These are phyloP conservation scores for Candida stauntonica DNA, from an alignment of 805 yeast genomes.

Conservation along the genomic window DNA sequence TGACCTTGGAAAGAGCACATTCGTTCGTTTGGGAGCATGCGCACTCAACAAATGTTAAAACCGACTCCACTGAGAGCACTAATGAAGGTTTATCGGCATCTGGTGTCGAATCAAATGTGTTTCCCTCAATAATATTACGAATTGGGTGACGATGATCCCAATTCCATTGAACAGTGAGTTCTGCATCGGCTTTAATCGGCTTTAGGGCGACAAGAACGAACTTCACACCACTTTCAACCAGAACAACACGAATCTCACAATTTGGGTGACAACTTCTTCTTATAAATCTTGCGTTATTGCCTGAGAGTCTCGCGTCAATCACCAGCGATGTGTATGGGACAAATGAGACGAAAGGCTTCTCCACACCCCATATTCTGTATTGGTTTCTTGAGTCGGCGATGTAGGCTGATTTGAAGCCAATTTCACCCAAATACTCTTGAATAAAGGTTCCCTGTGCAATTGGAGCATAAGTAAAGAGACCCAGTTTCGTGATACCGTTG, in stretches of 20 bases:
- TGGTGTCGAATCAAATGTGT: conserved; percentile 48
- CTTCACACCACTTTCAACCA: conserved; percentile 35
- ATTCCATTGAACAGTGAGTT: conserved; percentile 78
- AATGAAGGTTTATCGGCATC: conserved; percentile 51
- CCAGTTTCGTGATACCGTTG: conserved; percentile 64
- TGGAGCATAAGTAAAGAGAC: conserved; percentile 42
- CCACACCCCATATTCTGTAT: conserved; percentile 69
- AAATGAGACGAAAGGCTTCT: conserved; percentile 52
- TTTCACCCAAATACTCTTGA: conserved; percentile 67
- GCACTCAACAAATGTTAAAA: conserved; percentile 62
- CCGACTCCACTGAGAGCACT: conserved; percentile 57
- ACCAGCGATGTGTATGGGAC: conserved; percentile 58
- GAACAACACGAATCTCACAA: conserved; percentile 53
- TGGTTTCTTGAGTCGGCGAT: conserved; percentile 66
- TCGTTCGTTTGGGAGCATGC: conserved; percentile 45
- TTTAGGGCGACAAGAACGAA: conserved; percentile 55
- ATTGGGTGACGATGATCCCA: conserved; percentile 86
- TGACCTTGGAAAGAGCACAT: conserved; percentile 56
- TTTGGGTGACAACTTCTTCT: conserved; percentile 77
- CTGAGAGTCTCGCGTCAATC: conserved; percentile 75
- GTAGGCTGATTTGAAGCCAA: conserved; percentile 63
- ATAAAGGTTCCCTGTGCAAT: conserved; percentile 48
- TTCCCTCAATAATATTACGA: conserved; percentile 39
- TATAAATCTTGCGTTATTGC: conserved; percentile 70
- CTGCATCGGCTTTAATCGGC: conserved; percentile 60